Evolutionary conservation across 352 stramenopile species (phyloP).

Genomic region (Globisporangium spiculum): DNA sequence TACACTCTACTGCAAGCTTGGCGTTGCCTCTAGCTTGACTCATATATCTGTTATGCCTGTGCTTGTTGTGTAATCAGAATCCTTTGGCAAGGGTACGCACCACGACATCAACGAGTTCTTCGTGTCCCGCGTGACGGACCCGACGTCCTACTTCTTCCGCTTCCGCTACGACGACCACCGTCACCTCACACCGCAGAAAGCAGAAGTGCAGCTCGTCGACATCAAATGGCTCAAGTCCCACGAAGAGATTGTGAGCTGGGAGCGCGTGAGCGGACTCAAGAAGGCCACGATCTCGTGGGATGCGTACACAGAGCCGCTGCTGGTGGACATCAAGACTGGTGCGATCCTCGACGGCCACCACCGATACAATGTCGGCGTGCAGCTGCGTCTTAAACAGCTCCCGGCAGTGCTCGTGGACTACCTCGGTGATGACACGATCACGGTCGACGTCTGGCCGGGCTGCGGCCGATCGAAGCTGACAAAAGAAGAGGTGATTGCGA

Average conservation of each 20-base stretch:
- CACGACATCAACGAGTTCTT: slow-evolving; percentile 74
- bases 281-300: slow-evolving; percentile 80
- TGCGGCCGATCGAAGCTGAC: slow-evolving; percentile 62
- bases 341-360: slow-evolving; percentile 85
- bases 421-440: slow-evolving; percentile 65
- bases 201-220: slow-evolving; percentile 78
- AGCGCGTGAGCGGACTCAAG: slow-evolving; percentile 72
- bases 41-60: not conserved
- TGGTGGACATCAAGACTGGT: slow-evolving; percentile 76
- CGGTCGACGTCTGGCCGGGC: slow-evolving; percentile 75
- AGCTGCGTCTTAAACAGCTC: slow-evolving; percentile 68
- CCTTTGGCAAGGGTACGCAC: slow-evolving; percentile 19
- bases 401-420: slow-evolving; percentile 82
- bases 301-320: slow-evolving; percentile 75
- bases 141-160: slow-evolving; percentile 85
- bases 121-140: slow-evolving; percentile 73
- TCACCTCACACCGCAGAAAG: slow-evolving; percentile 68
- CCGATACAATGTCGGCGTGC: slow-evolving; percentile 74
- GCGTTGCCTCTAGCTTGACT: not conserved
- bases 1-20: not conserved
- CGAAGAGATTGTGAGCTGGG: slow-evolving; percentile 79
- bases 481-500: slow-evolving; percentile 82
- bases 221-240: slow-evolving; percentile 83
- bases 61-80: slow-evolving; percentile 1
- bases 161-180: slow-evolving; percentile 71